A percentile compares a stretch with the other conserved stretches of the same genome.
phyloP scores from a whole-genome alignment of 371 early-diverging fungal genomes.

The Mucor velutinosus region DNA sequence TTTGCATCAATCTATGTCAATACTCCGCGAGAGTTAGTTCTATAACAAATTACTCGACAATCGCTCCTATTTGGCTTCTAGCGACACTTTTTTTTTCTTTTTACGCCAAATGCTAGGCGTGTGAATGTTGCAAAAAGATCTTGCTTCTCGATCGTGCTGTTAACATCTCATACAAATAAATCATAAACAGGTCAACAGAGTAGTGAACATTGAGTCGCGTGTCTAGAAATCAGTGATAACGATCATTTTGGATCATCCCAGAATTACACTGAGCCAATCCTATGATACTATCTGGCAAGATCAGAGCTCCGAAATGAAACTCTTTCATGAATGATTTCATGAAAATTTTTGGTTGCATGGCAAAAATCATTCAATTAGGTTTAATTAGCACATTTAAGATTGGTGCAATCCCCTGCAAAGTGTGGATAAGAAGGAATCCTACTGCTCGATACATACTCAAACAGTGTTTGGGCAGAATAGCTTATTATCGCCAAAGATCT shows the following conservation, averaged over 20 bases:
- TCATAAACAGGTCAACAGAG: background rate
- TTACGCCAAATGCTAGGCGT: slow-evolving; percentile 6
- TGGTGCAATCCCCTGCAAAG: no score
- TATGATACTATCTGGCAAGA: slow-evolving; percentile 17
- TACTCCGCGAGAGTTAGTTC: slow-evolving; percentile 7
- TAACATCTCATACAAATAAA: background rate
- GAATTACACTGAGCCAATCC: slow-evolving; percentile 15
- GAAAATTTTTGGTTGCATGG: background rate
- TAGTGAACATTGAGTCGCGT: slow-evolving; percentile 3
- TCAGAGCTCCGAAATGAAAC: slow-evolving; percentile 17
- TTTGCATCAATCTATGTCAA: slow-evolving; percentile 12
- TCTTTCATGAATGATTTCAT: background rate
- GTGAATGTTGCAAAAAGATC: slow-evolving; percentile 1
- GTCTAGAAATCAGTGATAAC: slow-evolving; percentile 11
- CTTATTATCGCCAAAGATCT: background rate
- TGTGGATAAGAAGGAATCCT: no score
- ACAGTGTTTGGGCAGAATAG: background rate
- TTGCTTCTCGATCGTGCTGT: background rate
- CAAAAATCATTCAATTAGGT: background rate
- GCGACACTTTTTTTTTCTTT: background rate
- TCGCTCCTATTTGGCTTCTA: background rate
- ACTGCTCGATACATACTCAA: no score
- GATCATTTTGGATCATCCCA: slow-evolving; percentile 13
- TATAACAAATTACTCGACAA: background rate
- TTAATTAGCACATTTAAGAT: no score